Evolutionary conservation across 768 basidiomycete species (phyloP).

Genomic region (Suillus spraguei): DNA sequence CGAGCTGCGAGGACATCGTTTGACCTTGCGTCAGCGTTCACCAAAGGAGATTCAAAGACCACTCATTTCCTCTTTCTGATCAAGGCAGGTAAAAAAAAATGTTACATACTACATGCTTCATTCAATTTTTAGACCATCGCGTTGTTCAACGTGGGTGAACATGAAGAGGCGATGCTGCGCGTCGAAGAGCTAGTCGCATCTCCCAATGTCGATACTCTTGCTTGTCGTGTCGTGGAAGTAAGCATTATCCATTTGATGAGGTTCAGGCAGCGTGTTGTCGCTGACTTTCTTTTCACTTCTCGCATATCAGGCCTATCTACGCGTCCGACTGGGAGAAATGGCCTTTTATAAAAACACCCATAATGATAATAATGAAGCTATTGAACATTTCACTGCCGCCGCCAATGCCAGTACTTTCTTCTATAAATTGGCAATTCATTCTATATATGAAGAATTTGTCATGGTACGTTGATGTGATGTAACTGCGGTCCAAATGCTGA

Average conservation of each 20-base stretch:
- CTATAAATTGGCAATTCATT: background rate
- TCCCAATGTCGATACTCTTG: background rate
- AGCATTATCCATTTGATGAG: background rate
- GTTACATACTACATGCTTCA: background rate
- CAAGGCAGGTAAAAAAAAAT: background rate
- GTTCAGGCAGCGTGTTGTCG: background rate
- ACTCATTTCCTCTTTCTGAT: background rate
- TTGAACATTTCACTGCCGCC: background rate
- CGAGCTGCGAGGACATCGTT: background rate
- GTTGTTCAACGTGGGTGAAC: background rate
- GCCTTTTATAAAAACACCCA: background rate
- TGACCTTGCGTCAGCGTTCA: background rate
- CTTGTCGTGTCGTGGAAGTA: background rate
- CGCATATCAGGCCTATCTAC: background rate
- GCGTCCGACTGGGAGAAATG: background rate
- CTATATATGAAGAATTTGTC: background rate
- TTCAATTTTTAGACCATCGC: background rate
- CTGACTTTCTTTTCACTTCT: background rate
- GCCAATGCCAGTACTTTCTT: background rate
- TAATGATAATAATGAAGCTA: background rate
- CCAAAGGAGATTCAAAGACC: background rate
- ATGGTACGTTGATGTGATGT: background rate
- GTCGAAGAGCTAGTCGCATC: background rate
- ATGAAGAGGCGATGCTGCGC: background rate
- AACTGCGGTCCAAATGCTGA: background rate